Conservation (phyloP, 768 basidiomycete genomes). For the Rhodotorula graminis region DNA sequence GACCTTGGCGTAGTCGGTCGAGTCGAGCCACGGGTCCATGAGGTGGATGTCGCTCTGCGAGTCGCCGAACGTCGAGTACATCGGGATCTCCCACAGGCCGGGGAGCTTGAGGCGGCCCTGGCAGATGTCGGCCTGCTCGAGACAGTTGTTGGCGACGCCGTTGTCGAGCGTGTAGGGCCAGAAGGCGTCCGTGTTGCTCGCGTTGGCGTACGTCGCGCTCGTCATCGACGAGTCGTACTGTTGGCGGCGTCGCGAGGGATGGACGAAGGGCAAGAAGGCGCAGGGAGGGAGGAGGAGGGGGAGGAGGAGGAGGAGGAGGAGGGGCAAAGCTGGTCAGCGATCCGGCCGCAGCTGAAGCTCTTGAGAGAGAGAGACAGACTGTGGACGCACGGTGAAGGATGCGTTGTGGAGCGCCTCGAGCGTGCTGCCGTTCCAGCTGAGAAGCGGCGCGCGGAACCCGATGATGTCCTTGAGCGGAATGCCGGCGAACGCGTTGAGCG, state of each 20-base stretch:
- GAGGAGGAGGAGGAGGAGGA: no score
- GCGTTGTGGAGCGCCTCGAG: slow-evolving; percentile 57
- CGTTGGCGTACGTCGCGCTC: slow-evolving; percentile 63
- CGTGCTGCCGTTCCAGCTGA: slow-evolving; percentile 63
- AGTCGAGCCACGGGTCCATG: slow-evolving; percentile 74
- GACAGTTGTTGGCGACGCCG: slow-evolving; percentile 74
- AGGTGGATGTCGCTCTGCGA: slow-evolving; percentile 51
- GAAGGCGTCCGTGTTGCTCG: slow-evolving; percentile 64
- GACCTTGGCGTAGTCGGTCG: slow-evolving; percentile 17
- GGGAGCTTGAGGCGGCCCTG: slow-evolving; percentile 66
- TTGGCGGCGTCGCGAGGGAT: no score
- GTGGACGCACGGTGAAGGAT: slow-evolving; percentile 51
- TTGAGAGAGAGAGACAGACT: background rate
- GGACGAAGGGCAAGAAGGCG: no score
- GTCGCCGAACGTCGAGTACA: slow-evolving; percentile 43
- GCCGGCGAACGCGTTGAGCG: slow-evolving; percentile 68
- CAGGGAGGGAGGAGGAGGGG: no score
- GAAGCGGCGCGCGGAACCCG: slow-evolving; percentile 74
- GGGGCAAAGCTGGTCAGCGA: background rate
- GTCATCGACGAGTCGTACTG: slow-evolving; percentile 63
- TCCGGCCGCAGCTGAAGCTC: background rate
- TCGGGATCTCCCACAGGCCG: slow-evolving; percentile 79
- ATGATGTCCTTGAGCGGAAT: slow-evolving; percentile 62
- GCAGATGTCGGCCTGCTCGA: slow-evolving; percentile 56
- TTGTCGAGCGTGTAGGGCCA: slow-evolving; percentile 80